A percentile compares a stretch with the other conserved stretches of the same genome.
Conservation (phyloP, 345 rosid genomes). For the Citrus unshiu region DNA sequence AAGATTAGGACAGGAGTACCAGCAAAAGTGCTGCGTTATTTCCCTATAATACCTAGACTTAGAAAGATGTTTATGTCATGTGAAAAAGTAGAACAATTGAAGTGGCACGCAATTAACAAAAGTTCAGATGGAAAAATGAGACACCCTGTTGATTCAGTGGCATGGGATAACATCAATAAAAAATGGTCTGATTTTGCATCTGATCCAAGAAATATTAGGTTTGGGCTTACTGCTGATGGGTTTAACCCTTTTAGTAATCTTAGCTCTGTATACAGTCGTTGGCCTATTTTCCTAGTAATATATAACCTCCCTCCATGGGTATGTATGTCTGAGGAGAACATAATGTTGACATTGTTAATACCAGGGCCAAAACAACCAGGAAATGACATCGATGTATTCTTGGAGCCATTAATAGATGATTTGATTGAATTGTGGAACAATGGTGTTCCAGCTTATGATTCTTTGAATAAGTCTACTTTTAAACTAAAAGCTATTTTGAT, state of each 20-base stretch:
- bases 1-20: too few relatives aligned
- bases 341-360: not conserved
- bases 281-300: not conserved
- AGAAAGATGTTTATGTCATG: too few relatives aligned
- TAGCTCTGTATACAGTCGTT: not conserved
- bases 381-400: not conserved
- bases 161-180: too few relatives aligned
- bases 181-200: too few relatives aligned
- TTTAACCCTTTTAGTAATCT: not conserved
- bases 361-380: not conserved
- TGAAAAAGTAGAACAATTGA: too few relatives aligned
- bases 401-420: not conserved
- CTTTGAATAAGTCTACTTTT: not conserved
- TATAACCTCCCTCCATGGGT: not conserved
- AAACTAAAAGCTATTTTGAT: not conserved
- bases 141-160: too few relatives aligned
- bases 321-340: not conserved
- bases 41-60: too few relatives aligned
- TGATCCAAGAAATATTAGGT: not conserved
- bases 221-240: not conserved
- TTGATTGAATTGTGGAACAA: not conserved
- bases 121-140: too few relatives aligned
- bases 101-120: too few relatives aligned
- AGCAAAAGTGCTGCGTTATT: too few relatives aligned
- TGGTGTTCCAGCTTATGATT: not conserved